phyloP scores from a whole-genome alignment of 1,284 basidiomycete species.

The Moesziomyces aphidis region DNA sequence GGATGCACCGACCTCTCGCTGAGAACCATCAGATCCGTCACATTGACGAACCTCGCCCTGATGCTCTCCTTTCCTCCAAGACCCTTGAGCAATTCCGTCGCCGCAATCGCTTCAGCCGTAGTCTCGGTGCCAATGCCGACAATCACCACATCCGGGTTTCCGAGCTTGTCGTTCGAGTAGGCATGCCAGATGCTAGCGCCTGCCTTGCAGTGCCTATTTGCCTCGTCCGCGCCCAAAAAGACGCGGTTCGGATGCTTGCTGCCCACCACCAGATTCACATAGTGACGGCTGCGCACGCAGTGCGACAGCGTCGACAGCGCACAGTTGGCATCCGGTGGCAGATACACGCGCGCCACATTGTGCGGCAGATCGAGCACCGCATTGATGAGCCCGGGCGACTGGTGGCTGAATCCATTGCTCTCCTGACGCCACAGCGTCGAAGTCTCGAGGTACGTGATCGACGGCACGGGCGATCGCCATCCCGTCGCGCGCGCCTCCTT shows the following conservation, averaged over 20 bases:
- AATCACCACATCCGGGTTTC: conserved; percentile 72
- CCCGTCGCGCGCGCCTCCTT: conserved; percentile 78
- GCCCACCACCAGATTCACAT: conserved; percentile 85
- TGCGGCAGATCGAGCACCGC: conserved; percentile 82
- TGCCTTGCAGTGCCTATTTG: conserved; percentile 66
- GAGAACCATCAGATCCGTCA: conserved; percentile 80
- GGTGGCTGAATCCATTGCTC: conserved; percentile 72
- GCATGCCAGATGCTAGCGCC: conserved; percentile 70
- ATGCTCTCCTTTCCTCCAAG: conserved; percentile 42
- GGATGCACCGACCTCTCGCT: conserved; percentile 77
- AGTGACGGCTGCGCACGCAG: conserved; percentile 83
- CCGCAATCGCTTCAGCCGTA: conserved; percentile 70
- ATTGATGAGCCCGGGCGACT: conserved; percentile 88
- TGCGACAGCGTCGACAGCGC: conserved; percentile 81
- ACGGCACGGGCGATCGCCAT: conserved; percentile 80
- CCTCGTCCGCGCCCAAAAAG: conserved; percentile 69
- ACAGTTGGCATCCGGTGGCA: conserved; percentile 90
- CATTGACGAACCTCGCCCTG: conserved; percentile 64
- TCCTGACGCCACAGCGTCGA: conserved; percentile 80
- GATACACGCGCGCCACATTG: conserved; percentile 80
- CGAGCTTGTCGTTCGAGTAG: conserved; percentile 70
- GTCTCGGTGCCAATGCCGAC: conserved; percentile 71
- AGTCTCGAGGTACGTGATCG: conserved; percentile 86
- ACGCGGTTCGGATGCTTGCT: conserved; percentile 73
- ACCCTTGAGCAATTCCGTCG: conserved; percentile 50